Evolutionary conservation across 2,329 filamentous ascomycete genomes (phyloP), one percentile per base, ranked within the genome.

Genomic region (Fusarium phyllophilum): DNA sequence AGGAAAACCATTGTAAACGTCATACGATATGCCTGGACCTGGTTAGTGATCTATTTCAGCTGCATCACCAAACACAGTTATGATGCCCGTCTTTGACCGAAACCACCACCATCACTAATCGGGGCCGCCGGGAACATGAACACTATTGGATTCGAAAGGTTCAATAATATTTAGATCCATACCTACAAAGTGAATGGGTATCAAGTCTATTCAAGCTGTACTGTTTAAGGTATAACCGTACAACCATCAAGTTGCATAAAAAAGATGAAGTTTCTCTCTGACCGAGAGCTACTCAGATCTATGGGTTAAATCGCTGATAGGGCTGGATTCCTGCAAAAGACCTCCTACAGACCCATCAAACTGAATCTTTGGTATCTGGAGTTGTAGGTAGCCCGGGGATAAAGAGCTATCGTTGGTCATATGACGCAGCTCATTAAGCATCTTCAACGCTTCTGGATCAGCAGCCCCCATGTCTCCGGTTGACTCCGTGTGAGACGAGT

Each of bases 221-320:
- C 3, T 9, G 7, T 5, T n/a, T 2, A 54, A 36, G 0, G 48
- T 5, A 24, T 3, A 34, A 20, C 6, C n/a, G 48, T 5, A 24
- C 4, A 34, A 20, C 6, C 31, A 51, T 3, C 12, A 24, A 13
- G 2, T 4, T 20, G 31, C 11, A 17, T 34, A 38, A 12, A 1
- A 9, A 12, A 5, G 0, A 0, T 26, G 8, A 38, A 38, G 10
- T 17, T 6, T 39, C 18, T 54, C 34, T n/a, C 4, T 17, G 3
- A 54, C 9, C 5, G 33, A 54, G 7, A 36, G 33, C 3, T 33
- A 54, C 8, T 54, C 4, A 1, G 38, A 6, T 5, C 13, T 3
- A 38, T 38, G 3, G 13, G 38, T 17, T 6, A 54, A 38, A 26
- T 54, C 51, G 20, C 15, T 38, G 8, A 29, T 18, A n/a, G 34